phyloP scores from a whole-genome alignment of 129 eudicot species.

The Tagetes erecta region DNA sequence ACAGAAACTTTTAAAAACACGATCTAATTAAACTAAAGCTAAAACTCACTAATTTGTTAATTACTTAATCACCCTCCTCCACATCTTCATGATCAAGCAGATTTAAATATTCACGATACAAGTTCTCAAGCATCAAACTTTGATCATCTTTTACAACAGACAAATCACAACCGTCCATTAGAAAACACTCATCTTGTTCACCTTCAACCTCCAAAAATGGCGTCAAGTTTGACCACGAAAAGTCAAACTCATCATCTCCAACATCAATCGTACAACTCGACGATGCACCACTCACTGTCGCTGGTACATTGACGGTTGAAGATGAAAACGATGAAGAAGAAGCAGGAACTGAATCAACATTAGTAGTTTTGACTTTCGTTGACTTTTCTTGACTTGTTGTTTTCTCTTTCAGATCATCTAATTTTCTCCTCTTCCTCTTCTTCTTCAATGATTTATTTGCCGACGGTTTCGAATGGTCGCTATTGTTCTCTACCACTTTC shows the following conservation, averaged over 20 bases:
- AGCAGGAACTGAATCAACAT: background rate
- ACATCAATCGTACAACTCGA: slow-evolving; percentile 9
- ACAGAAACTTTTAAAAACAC: too few species aligned
- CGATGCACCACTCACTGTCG: slow-evolving; percentile 9
- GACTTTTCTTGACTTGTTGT: slow-evolving; percentile 18
- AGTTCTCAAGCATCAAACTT: slow-evolving; percentile 11
- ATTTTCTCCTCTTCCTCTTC: background rate
- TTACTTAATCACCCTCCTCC: background rate
- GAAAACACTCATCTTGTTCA: background rate
- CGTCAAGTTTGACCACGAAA: slow-evolving; percentile 14
- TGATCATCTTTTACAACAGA: slow-evolving; percentile 11
- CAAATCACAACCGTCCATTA: slow-evolving; percentile 10
- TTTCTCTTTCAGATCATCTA: background rate
- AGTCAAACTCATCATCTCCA: slow-evolving; percentile 12
- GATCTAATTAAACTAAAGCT: too few species aligned
- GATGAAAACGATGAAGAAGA: background rate
- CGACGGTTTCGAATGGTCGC: background rate
- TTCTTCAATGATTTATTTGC: background rate
- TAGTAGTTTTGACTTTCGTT: background rate
- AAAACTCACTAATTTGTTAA: background rate
- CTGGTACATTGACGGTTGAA: background rate
- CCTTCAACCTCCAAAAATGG: slow-evolving; percentile 17
- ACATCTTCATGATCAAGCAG: slow-evolving; percentile 16
- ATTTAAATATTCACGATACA: slow-evolving; percentile 5
- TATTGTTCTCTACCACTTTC: background rate